Evolutionary conservation across 768 basidiomycete genomes (phyloP).

Genomic region (Butyriboletus loyo): DNA sequence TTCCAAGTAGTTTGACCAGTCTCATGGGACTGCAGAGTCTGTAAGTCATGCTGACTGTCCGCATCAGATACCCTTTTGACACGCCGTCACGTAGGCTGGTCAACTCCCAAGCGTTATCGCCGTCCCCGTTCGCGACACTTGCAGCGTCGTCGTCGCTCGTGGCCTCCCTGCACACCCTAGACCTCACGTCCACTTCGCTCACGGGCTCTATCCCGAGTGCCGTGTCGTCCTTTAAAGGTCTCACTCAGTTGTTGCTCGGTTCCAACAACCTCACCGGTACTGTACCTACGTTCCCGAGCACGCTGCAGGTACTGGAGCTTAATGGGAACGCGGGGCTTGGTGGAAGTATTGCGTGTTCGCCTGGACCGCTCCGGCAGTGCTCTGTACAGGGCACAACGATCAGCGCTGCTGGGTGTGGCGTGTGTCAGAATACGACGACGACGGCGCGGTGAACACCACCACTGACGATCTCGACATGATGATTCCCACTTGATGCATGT

Average conservation of each 20-base stretch:
- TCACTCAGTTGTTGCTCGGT: constrained; percentile 39
- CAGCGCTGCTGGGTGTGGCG: constrained; percentile 20
- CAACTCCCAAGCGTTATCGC: constrained; percentile 35
- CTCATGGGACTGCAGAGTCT: constrained; percentile 36
- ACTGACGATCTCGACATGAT: constrained; percentile 6
- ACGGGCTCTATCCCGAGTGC: constrained; percentile 35
- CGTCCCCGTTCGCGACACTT: constrained; percentile 32
- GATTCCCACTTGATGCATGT: not conserved
- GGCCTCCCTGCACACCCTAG: constrained; percentile 35
- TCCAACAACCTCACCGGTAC: constrained; percentile 36
- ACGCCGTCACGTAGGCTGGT: constrained; percentile 27
- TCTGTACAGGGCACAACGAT: constrained; percentile 23
- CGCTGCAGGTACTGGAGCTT: constrained; percentile 34
- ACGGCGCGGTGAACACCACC: not conserved
- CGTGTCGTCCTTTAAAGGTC: constrained; percentile 33
- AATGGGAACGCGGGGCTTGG: constrained; percentile 37
- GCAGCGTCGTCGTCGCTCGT: constrained; percentile 32
- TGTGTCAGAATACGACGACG: constrained; percentile 19
- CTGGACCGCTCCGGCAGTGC: constrained; percentile 17
- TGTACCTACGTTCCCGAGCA: constrained; percentile 36
- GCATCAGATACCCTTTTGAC: not conserved
- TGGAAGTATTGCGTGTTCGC: constrained; percentile 24
- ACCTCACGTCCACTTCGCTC: constrained; percentile 40
- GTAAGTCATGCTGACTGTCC: constrained; percentile 26
- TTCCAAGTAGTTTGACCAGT: constrained; percentile 36